Evolutionary conservation across 2,329 filamentous ascomycete genomes (phyloP), one percentile per base, ranked within the genome.

Genomic region (Mycogone perniciosa): DNA sequence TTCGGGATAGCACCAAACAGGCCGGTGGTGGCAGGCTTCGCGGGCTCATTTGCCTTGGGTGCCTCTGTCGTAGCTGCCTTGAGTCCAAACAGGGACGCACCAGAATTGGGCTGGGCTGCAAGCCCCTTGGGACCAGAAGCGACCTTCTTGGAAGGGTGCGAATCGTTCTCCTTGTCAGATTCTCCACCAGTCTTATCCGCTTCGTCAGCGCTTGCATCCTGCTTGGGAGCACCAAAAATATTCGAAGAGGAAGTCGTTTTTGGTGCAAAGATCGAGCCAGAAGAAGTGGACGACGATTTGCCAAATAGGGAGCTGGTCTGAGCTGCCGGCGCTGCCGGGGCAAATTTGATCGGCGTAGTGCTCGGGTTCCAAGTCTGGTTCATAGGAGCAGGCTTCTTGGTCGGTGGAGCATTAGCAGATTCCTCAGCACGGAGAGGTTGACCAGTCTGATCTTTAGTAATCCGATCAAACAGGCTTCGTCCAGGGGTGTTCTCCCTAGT

Each of bases 311-410:
- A 64, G 33, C 57, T 55, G 35, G 66, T 48, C 31, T 66, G 60
- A 8, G 63, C 51, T 13, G 64, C 48, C 27, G 65, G 47, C 6
- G 63, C 59, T 45, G 62, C 54, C 40, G 71, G 64, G 9, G 71
- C 71, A 59, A 81, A 81, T 60, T 80, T 81, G 62, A 83, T 78
- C 2, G 79, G 78, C 5, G 71, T 72, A 13, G 71, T 73, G 64
- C 70, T 76, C 4, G 68, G 66, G 43, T 73, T 70, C 61, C 67
- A 70, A 11, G 71, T 71, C 59, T 71, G 69, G 38, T 71, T 68
- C 7, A 63, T 54, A 11, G 67, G 57, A 35, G 60, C 62, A 55
- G 66, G 45, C 34, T 61, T 56, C 35, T 63, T 64, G 20, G 58
- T 48, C 26, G 46, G 48, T 7, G 51, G 43, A 26, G 54, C 57